Percentiles rank a stretch among this genome's conserved stretches.
These are phyloP conservation scores for Talaromyces piceae DNA, from an alignment of 2,329 filamentous ascomycete species.

Conservation along the genomic window DNA sequence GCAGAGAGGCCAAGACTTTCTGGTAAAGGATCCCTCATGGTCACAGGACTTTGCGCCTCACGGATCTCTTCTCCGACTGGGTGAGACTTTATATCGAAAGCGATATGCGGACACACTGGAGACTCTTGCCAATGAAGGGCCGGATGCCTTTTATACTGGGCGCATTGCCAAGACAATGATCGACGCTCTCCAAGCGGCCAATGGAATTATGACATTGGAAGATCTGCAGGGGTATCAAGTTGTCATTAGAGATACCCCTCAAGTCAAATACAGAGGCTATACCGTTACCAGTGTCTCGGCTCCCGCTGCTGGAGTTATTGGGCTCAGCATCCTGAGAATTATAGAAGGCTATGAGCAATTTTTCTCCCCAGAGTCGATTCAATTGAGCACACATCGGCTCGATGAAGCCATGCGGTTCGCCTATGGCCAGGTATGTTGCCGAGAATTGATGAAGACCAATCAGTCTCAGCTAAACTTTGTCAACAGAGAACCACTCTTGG, in stretches of 20 bases:
- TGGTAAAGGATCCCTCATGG: slow-evolving; percentile 69
- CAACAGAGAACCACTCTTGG: slow-evolving; percentile 64
- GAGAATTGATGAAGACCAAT: neutral
- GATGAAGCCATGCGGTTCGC: slow-evolving; percentile 86
- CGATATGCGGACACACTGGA: slow-evolving; percentile 76
- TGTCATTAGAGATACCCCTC: slow-evolving; percentile 55
- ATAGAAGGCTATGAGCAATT: slow-evolving; percentile 68
- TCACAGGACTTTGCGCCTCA: slow-evolving; percentile 83
- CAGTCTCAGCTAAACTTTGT: slow-evolving; percentile 9
- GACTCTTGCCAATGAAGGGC: slow-evolving; percentile 64
- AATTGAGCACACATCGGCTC: slow-evolving; percentile 71
- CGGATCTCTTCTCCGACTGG: slow-evolving; percentile 62
- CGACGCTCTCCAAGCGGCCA: slow-evolving; percentile 55
- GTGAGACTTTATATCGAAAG: slow-evolving; percentile 71
- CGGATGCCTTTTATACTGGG: slow-evolving; percentile 67
- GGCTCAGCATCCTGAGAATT: slow-evolving; percentile 69
- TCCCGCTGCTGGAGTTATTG: slow-evolving; percentile 71
- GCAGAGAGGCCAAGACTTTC: slow-evolving; percentile 52
- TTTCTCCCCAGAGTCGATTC: slow-evolving; percentile 48
- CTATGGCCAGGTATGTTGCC: slow-evolving; percentile 53
- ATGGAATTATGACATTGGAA: slow-evolving; percentile 78
- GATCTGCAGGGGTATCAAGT: slow-evolving; percentile 70
- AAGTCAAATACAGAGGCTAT: slow-evolving; percentile 61
- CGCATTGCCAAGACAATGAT: slow-evolving; percentile 68
- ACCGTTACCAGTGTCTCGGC: slow-evolving; percentile 59